These are phyloP conservation scores for Graphilbum ipis-grandicollis DNA, from an alignment of 2,329 filamentous ascomycete genomes.

Conservation along the genomic window DNA sequence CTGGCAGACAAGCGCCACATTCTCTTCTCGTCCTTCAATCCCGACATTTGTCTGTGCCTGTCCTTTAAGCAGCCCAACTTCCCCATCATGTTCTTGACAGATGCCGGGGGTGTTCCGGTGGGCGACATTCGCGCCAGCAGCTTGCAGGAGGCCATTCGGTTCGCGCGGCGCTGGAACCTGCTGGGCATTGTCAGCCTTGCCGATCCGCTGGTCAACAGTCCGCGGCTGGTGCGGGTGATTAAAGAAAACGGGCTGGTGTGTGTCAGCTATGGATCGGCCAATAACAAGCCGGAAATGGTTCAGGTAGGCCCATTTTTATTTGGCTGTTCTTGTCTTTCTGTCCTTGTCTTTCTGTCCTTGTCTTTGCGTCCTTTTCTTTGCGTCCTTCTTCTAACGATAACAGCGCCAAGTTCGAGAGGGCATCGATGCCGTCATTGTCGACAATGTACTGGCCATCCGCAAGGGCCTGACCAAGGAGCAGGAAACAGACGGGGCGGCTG, in stretches of 20 bases:
- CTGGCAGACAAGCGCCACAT: conserved; percentile 69
- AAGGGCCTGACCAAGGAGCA: conserved; percentile 54
- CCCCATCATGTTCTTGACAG: conserved; percentile 84
- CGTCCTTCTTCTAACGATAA: conserved; percentile 3
- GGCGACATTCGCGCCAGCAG: conserved; percentile 83
- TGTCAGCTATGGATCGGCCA: conserved; percentile 80
- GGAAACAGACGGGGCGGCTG: conserved; percentile 3
- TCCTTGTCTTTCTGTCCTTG: neutral
- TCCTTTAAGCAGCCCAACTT: conserved; percentile 97
- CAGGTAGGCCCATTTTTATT: conserved; percentile 43
- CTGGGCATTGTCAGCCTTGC: conserved; percentile 82
- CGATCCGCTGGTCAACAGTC: conserved; percentile 75
- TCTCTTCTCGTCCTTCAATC: conserved; percentile 95
- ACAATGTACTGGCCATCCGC: conserved; percentile 81
- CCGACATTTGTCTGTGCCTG: conserved; percentile 83
- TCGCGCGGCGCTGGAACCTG: conserved; percentile 87
- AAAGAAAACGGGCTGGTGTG: conserved; percentile 91
- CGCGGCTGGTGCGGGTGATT: conserved; percentile 75
- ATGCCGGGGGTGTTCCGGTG: conserved; percentile 65
- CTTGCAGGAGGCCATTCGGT: conserved; percentile 87
- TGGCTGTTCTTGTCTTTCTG: neutral
- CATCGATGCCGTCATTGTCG: conserved; percentile 95
- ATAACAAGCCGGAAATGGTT: conserved; percentile 76
- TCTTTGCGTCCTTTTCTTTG: neutral
- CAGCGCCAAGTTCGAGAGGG: conserved; percentile 83